Percentiles rank a stretch among this genome's conserved stretches.
phyloP scores from a whole-genome alignment of 805 yeast species.

The Saccharomycopsis malanga region DNA sequence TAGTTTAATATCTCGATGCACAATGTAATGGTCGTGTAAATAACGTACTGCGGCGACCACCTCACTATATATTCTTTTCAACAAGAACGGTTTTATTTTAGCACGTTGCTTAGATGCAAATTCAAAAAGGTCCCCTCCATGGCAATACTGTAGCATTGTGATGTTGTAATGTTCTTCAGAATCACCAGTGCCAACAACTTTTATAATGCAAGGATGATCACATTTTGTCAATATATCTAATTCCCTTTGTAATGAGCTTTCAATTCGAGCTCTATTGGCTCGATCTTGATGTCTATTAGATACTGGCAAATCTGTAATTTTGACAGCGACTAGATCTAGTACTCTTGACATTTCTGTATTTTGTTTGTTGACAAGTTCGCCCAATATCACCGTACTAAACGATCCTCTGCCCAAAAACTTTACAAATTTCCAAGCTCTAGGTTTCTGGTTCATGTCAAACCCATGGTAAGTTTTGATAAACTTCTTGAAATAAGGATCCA shows the following conservation, averaged over 20 bases:
- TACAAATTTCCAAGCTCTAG: conserved; percentile 30
- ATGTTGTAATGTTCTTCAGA: conserved; percentile 23
- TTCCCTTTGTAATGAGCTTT: conserved; percentile 64
- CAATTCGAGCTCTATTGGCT: conserved; percentile 34
- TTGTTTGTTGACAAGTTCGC: conserved; percentile 27
- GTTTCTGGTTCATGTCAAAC: conserved; percentile 11
- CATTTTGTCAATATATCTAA: conserved; percentile 51
- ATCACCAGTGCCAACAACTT: conserved; percentile 44
- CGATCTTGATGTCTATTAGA: conserved; percentile 12
- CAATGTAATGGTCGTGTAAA: conserved; percentile 59
- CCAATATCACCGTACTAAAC: conserved; percentile 58
- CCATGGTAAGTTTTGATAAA: conserved; percentile 1
- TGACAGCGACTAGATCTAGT: conserved; percentile 54
- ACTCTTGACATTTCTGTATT: conserved; percentile 10
- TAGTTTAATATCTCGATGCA: conserved; percentile 88
- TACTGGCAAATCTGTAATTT: conserved; percentile 43
- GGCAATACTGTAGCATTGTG: conserved; percentile 55
- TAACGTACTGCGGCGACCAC: conserved; percentile 61
- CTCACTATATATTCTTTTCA: conserved; percentile 64
- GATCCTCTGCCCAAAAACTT: conserved; percentile 57
- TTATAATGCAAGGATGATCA: conserved; percentile 64
- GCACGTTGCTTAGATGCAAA: conserved; percentile 43
- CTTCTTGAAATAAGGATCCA: background rate
- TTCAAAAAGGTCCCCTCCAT: conserved; percentile 81
- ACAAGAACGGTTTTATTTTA: conserved; percentile 39